Conservation (phyloP, 2,329 filamentous ascomycete species). For the Penicillium vulpinum region DNA sequence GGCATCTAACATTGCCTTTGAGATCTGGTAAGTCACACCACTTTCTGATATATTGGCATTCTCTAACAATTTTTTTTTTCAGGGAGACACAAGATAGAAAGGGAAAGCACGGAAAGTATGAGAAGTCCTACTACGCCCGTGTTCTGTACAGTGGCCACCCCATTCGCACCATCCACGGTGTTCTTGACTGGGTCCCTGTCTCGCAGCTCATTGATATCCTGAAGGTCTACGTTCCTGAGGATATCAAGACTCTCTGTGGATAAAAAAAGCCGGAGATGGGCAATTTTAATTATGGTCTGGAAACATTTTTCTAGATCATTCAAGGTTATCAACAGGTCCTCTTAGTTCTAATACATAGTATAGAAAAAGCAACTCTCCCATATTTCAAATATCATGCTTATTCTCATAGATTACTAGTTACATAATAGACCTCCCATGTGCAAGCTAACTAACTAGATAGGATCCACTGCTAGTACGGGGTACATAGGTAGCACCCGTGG, state of each 20-base stretch:
- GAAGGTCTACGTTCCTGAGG: slow-evolving; percentile 26
- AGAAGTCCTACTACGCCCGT: slow-evolving; percentile 22
- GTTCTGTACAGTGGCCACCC: slow-evolving; percentile 35
- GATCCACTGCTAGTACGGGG: too few relatives aligned
- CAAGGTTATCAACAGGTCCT: neutral
- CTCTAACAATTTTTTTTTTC: neutral
- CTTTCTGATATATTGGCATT: neutral
- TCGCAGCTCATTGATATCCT: slow-evolving; percentile 28
- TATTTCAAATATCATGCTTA: neutral
- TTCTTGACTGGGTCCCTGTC: slow-evolving; percentile 33
- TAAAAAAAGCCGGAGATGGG: neutral
- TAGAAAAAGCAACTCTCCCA: too few relatives aligned
- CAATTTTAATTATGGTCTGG: neutral
- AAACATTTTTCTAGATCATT: neutral
- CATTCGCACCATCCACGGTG: slow-evolving; percentile 31
- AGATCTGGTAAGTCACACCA: slow-evolving; percentile 35
- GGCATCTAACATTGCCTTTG: slow-evolving; percentile 42
- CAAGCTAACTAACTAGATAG: too few relatives aligned
- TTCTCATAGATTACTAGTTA: too few relatives aligned
- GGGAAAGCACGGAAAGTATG: too few relatives aligned
- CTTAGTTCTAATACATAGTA: neutral
- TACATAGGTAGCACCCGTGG: too few relatives aligned
- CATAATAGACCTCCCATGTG: neutral
- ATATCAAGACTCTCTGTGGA: slow-evolving; percentile 30
- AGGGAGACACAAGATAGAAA: slow-evolving; percentile 14